Conservation (phyloP, 306 rosid genomes). For the Delonix regia region DNA sequence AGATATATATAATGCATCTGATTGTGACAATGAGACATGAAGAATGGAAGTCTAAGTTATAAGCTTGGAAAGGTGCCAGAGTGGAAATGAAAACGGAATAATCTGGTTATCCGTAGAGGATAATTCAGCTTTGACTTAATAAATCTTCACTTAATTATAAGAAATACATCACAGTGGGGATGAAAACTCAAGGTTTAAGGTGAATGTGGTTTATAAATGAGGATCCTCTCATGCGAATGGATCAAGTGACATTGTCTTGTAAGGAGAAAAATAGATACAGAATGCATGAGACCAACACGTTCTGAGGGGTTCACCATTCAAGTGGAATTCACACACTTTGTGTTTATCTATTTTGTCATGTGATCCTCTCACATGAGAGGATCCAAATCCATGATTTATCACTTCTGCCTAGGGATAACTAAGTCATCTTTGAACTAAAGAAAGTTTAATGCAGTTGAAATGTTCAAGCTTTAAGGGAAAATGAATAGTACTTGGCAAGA, state of each 20-base stretch:
- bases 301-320: too few species aligned
- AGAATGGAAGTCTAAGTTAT: background rate
- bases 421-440: too few species aligned
- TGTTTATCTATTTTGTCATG: too few species aligned
- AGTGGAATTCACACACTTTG: too few species aligned
- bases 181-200: background rate
- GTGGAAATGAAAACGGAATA: background rate
- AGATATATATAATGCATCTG: background rate
- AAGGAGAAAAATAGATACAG: too few species aligned
- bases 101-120: background rate
- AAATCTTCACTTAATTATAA: background rate
- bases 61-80: slow-evolving; percentile 13
- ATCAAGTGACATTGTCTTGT: too few species aligned
- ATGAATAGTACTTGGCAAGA: slow-evolving; percentile 82
- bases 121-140: background rate
- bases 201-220: background rate
- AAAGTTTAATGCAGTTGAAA: slow-evolving; percentile 25
- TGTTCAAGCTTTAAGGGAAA: slow-evolving; percentile 30
- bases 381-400: too few species aligned
- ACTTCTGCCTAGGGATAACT: too few species aligned
- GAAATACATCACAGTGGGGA: background rate
- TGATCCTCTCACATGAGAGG: too few species aligned
- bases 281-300: too few species aligned
- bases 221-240: too few species aligned
- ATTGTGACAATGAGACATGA: background rate